phyloP scores from a whole-genome alignment of 345 rosid genomes.

The Brassica cretica region DNA sequence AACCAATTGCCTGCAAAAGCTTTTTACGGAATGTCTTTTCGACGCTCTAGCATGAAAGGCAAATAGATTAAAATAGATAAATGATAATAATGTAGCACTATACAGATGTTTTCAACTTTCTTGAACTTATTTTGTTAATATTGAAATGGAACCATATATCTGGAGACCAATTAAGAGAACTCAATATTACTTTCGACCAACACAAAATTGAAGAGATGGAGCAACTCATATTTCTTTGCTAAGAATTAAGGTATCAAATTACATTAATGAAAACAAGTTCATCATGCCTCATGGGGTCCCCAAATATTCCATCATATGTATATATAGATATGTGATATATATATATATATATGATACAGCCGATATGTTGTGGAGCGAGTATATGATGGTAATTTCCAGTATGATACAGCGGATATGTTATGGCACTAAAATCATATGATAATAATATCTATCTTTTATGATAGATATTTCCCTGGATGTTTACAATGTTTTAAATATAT shows the following conservation, averaged over 20 bases:
- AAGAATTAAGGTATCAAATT: constrained; percentile 10
- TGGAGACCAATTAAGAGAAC: background rate
- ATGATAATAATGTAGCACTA: background rate
- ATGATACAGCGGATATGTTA: constrained; percentile 6
- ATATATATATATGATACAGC: background rate
- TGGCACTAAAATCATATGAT: background rate
- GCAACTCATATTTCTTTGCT: background rate
- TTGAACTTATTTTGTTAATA: background rate
- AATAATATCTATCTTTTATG: background rate
- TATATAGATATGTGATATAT: background rate
- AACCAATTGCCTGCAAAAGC: constrained; percentile 17
- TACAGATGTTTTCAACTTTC: background rate
- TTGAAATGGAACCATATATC: background rate
- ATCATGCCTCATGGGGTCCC: constrained; percentile 12
- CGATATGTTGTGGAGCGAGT: background rate
- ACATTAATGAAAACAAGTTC: background rate
- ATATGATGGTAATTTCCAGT: background rate
- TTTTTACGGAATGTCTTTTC: constrained; percentile 16
- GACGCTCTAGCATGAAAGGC: background rate
- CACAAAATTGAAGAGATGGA: background rate
- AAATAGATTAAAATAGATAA: background rate
- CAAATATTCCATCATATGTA: background rate
- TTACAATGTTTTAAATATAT: background rate
- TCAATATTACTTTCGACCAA: background rate
- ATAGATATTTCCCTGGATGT: background rate